A percentile compares a stretch with the other conserved stretches of the same genome.
Evolutionary conservation across 2,329 filamentous ascomycete genomes (phyloP).

Genomic region (Chalara sp.): DNA sequence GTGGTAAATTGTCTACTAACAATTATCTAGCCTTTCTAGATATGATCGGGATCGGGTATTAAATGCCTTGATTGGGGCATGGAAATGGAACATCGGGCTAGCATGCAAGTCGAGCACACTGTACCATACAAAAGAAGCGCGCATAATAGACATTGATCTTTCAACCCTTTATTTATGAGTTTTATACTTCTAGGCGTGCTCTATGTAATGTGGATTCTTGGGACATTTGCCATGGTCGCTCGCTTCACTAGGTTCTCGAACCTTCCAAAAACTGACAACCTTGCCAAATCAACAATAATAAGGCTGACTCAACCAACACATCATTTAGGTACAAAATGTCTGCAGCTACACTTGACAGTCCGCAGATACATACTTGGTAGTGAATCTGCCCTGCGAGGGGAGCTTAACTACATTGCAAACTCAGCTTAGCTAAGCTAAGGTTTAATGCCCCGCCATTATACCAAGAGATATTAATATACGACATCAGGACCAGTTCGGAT

Average conservation of each 20-base stretch:
- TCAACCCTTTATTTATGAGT: background rate
- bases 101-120: background rate
- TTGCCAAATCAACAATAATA: background rate
- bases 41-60: background rate
- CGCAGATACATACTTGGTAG: too few relatives aligned
- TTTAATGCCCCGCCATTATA: background rate
- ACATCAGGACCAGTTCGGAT: too few relatives aligned
- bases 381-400: too few relatives aligned
- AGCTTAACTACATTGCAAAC: background rate
- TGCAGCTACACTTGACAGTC: too few relatives aligned
- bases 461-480: background rate
- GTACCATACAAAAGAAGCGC: background rate
- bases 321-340: too few relatives aligned
- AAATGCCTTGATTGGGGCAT: background rate
- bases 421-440: background rate
- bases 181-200: background rate
- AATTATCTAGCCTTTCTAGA: background rate
- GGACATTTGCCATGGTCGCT: background rate
- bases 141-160: background rate
- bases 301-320: background rate
- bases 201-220: background rate
- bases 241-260: conserved; percentile 11
- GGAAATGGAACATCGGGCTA: background rate
- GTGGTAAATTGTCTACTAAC: background rate
- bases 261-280: conserved; percentile 5